A percentile compares a stretch with the other conserved stretches of the same genome.
phyloP scores from a whole-genome alignment of 2,329 filamentous ascomycete species.

The Ophiostoma australiae region DNA sequence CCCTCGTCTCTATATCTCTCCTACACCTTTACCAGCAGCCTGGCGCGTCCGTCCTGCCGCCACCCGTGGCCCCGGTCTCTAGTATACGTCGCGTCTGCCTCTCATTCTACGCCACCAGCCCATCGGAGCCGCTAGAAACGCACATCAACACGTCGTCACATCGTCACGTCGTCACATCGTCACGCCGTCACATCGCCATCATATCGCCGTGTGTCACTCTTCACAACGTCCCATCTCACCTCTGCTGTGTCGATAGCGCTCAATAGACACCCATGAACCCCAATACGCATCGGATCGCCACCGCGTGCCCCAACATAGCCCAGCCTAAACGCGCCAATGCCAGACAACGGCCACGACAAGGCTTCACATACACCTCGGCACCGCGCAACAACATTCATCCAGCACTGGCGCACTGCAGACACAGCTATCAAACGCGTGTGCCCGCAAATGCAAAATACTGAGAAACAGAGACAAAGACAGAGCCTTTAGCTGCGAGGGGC shows the following conservation, averaged over 20 bases:
- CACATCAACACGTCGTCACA: not conserved
- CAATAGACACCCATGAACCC: too few species aligned
- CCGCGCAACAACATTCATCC: not conserved
- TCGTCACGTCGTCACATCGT: not conserved
- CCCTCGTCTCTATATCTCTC: not conserved
- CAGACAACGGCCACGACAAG: not conserved
- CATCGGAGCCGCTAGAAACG: not conserved
- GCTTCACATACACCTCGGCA: not conserved
- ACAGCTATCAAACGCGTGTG: not conserved
- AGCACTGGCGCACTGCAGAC: not conserved
- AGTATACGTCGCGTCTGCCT: not conserved
- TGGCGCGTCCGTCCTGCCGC: slow-evolving; percentile 12
- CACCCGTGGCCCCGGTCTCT: slow-evolving; percentile 2
- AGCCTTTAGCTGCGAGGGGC: not conserved
- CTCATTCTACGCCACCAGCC: not conserved
- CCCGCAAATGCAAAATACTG: not conserved
- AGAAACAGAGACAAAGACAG: not conserved
- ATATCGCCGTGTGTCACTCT: not conserved
- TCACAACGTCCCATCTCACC: too few species aligned
- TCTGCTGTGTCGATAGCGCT: not conserved
- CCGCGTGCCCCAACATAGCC: not conserved
- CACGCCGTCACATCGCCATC: not conserved
- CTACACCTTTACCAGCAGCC: not conserved
- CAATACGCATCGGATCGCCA: not conserved
- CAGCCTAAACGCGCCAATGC: not conserved